phyloP scores from a whole-genome alignment of 2,329 filamentous ascomycete species.

The Aaosphaeria pasadenensis region DNA sequence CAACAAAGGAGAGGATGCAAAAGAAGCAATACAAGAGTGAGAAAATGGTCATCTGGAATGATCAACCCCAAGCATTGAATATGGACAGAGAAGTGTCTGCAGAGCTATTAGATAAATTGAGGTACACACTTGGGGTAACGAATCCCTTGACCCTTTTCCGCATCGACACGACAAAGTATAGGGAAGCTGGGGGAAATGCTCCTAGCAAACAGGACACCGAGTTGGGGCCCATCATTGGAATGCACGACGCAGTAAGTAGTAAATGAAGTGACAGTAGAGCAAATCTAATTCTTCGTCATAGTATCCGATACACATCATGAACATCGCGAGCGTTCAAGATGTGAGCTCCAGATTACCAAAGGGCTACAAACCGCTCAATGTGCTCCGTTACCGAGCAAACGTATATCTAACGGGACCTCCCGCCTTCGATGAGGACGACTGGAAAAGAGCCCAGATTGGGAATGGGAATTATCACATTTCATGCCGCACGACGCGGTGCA shows the following conservation, averaged over 20 bases:
- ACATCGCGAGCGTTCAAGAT: slow-evolving; percentile 61
- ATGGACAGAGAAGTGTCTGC: slow-evolving; percentile 43
- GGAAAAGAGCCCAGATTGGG: slow-evolving; percentile 60
- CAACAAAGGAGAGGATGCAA: slow-evolving; percentile 56
- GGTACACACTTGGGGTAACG: slow-evolving; percentile 63
- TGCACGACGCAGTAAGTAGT: slow-evolving; percentile 63
- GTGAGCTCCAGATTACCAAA: slow-evolving; percentile 58
- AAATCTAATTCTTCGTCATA: slow-evolving; percentile 24
- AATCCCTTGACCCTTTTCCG: slow-evolving; percentile 68
- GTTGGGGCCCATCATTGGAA: slow-evolving; percentile 64
- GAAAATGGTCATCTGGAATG: slow-evolving; percentile 64
- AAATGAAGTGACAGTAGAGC: neutral
- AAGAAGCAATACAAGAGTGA: slow-evolving; percentile 59
- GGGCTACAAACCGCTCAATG: slow-evolving; percentile 55
- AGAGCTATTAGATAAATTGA: slow-evolving; percentile 62
- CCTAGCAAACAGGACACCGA: slow-evolving; percentile 58
- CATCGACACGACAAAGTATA: slow-evolving; percentile 56
- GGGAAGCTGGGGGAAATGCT: slow-evolving; percentile 60
- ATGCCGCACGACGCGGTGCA: slow-evolving; percentile 67
- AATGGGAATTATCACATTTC: slow-evolving; percentile 51
- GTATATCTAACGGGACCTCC: slow-evolving; percentile 64
- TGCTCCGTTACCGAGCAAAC: slow-evolving; percentile 67
- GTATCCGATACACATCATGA: slow-evolving; percentile 70
- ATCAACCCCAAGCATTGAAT: slow-evolving; percentile 49
- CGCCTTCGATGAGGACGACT: slow-evolving; percentile 67